phyloP scores from a whole-genome alignment of 768 basidiomycete species.

The Boletus rex-veris region DNA sequence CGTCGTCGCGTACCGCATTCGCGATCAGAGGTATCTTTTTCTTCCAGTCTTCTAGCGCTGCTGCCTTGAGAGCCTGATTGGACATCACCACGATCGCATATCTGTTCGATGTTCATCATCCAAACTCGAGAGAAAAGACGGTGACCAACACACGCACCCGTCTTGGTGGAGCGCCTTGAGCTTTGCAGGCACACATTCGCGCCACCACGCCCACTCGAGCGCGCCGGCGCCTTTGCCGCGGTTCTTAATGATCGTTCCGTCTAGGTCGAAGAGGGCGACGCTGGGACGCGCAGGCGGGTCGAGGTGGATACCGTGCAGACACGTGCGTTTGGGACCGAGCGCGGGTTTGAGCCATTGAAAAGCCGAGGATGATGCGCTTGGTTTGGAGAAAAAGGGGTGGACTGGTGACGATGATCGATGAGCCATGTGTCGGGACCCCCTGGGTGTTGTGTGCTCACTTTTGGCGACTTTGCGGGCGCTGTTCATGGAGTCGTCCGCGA shows the following conservation, averaged over 20 bases:
- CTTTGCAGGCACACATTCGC: constrained; percentile 54
- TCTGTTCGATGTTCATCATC: constrained; percentile 32
- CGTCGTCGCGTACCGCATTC: constrained; percentile 43
- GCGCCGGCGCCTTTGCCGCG: constrained; percentile 36
- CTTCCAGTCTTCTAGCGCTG: constrained; percentile 62
- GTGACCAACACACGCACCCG: constrained; percentile 46
- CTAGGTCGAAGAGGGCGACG: constrained; percentile 81
- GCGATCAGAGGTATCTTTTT: constrained; percentile 71
- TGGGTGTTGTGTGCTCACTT: constrained; percentile 16
- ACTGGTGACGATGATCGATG: constrained; percentile 21
- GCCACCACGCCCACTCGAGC: constrained; percentile 65
- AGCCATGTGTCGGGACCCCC: not conserved
- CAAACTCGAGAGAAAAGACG: too few relatives aligned
- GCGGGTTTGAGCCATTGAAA: constrained; percentile 35
- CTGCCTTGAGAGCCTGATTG: constrained; percentile 64
- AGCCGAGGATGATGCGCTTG: constrained; percentile 5
- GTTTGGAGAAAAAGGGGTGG: constrained; percentile 42
- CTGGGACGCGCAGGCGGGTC: constrained; percentile 40
- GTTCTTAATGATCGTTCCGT: constrained; percentile 71
- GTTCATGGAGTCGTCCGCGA: constrained; percentile 13
- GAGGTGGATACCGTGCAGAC: constrained; percentile 35
- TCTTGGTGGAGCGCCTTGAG: constrained; percentile 55
- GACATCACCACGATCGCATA: constrained; percentile 74
- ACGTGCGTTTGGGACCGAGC: constrained; percentile 35
- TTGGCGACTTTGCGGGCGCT: constrained; percentile 23